A percentile compares a stretch with the other conserved stretches of the same genome.
Evolutionary conservation across 2,329 filamentous ascomycete genomes (phyloP).

Genomic region (Penicillium sp.): DNA sequence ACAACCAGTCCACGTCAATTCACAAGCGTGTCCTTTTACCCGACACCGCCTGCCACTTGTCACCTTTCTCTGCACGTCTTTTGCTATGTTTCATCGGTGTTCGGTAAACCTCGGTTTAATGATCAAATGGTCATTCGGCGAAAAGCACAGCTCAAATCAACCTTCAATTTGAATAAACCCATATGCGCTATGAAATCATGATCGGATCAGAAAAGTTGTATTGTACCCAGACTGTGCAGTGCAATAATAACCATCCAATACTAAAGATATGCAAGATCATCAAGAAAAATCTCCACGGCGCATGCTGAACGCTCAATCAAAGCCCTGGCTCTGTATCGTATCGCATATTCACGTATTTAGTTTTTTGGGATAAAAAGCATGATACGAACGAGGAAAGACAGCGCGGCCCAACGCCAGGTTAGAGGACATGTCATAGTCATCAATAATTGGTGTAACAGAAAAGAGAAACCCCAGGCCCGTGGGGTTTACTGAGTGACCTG

Average conservation of each 20-base stretch:
- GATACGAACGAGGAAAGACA: slow-evolving; percentile 27
- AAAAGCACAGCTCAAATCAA: background rate
- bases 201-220: slow-evolving; percentile 3
- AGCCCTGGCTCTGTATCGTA: slow-evolving; percentile 25
- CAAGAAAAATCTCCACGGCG: slow-evolving; percentile 32
- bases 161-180: background rate
- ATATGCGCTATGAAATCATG: background rate
- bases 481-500: slow-evolving; percentile 33
- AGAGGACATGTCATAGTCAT: slow-evolving; percentile 32
- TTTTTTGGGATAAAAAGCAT: slow-evolving; percentile 14
- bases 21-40: background rate
- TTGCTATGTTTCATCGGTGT: background rate
- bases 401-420: slow-evolving; percentile 37
- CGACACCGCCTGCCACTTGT: background rate
- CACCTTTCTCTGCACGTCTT: background rate
- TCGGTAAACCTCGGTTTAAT: background rate
- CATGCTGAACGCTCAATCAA: slow-evolving; percentile 41
- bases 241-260: slow-evolving; percentile 13
- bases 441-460: slow-evolving; percentile 12
- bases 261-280: slow-evolving; percentile 21
- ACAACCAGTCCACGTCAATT: background rate
- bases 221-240: slow-evolving; percentile 3
- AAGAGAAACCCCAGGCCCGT: slow-evolving; percentile 15
- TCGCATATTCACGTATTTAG: slow-evolving; percentile 21
- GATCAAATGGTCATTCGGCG: background rate